Evolutionary conservation across 192 early-diverging fungal species (phyloP).

Genomic region (Geranomyces variabilis): DNA sequence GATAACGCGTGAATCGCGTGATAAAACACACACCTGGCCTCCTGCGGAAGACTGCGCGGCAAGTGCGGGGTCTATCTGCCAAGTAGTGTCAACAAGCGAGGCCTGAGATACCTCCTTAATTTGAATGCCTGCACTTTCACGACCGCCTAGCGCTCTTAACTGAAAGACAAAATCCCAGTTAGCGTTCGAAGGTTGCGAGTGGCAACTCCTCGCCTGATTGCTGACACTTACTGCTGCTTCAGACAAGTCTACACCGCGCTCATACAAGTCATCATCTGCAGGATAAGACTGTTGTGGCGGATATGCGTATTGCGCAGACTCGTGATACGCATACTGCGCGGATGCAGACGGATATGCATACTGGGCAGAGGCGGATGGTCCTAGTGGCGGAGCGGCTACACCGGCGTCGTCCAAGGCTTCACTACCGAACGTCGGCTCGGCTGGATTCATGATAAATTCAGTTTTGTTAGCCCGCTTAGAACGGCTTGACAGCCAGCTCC

Average conservation of each 20-base stretch:
- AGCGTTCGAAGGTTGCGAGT: too few relatives aligned
- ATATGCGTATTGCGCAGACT: slow-evolving; percentile 27
- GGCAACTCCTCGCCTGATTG: too few relatives aligned
- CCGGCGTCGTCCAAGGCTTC: not conserved
- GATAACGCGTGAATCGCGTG: too few relatives aligned
- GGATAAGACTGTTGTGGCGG: not conserved
- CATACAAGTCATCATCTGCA: not conserved
- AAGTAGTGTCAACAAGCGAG: slow-evolving; percentile 5
- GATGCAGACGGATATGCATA: slow-evolving; percentile 8
- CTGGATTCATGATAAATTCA: not conserved
- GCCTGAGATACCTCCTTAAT: slow-evolving; percentile 20
- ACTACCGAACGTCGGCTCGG: not conserved
- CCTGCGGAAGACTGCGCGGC: not conserved
- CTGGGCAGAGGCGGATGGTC: not conserved
- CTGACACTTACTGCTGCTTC: not conserved
- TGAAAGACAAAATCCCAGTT: not conserved
- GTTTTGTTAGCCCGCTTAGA: too few relatives aligned
- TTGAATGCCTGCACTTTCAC: not conserved
- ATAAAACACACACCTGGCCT: not conserved
- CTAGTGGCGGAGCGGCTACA: not conserved
- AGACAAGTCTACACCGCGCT: not conserved
- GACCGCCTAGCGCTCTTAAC: slow-evolving; percentile 11
- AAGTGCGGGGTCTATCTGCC: not conserved
- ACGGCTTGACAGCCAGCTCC: not conserved
- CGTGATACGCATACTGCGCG: slow-evolving; percentile 7